Evolutionary conservation across 495 filamentous ascomycete species (phyloP).

Genomic region (Daldinia grandis): DNA sequence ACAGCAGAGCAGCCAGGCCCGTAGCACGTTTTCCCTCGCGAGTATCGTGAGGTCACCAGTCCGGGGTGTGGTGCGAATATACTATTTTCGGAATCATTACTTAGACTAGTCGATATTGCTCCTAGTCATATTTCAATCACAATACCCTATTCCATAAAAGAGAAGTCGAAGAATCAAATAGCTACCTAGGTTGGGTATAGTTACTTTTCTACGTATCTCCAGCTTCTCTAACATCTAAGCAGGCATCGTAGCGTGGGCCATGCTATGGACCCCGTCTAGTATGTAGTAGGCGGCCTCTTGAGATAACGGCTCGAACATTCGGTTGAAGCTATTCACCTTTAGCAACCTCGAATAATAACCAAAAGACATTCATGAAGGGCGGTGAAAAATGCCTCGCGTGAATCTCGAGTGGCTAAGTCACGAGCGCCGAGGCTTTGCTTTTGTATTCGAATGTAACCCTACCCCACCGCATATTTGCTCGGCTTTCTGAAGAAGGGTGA

Average conservation of each 20-base stretch:
- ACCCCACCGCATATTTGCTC: conserved; percentile 11
- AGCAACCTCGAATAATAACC: neutral
- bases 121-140: neutral
- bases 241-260: neutral
- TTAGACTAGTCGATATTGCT: neutral
- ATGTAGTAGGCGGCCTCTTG: neutral
- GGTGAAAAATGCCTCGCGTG: neutral
- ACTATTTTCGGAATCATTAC: conserved; percentile 13
- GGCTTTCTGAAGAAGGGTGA: neutral
- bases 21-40: neutral
- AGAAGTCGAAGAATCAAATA: neutral
- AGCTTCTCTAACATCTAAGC: neutral
- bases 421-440: conserved; percentile 12
- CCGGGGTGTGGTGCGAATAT: neutral
- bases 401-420: conserved; percentile 7
- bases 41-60: neutral
- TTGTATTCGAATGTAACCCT: conserved; percentile 13
- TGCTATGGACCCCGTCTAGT: neutral
- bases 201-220: too few species aligned
- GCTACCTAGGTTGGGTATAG: neutral
- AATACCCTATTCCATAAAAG: neutral
- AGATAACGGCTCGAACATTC: neutral
- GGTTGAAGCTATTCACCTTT: neutral
- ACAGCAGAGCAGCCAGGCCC: neutral
- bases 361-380: neutral